Base-by-base conservation (phyloP, 164 flowering plant genomes). In the Vitis rupestris region DNA sequence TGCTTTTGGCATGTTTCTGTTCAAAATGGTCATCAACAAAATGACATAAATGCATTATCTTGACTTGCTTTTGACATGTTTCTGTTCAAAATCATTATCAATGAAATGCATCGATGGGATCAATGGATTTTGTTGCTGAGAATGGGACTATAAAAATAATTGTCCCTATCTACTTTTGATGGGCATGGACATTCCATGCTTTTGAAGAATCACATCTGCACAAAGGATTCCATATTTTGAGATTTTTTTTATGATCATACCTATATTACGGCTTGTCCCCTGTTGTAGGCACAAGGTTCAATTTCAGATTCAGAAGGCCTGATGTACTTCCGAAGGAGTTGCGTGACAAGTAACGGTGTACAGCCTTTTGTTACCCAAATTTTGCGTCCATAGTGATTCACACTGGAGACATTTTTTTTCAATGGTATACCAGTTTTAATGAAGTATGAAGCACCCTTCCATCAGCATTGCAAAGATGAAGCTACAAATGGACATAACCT, bases 271-370 rank as follows among this genome's bases (percentile, higher is more conserved):
- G 0, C 13, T 63, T 27, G 58, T 50, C 7, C 55, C 2, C 75
- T 51, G 17, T 49, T 83, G 72, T 76, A 89, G 98, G 95, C 62
- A 15, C 75, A 13, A 83, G 88, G 78, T 80, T 88, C 78, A 77
- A 70, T 50, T 76, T 86, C 71, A 83, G 93, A 78, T 83, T 82
- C 66, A 73, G 93, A 75, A 85, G 93, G 75, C 58, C 59, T 53
- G 98, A 94, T 76, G 72, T 89, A 67, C 94, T 94, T 29, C 98
- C 98, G 0, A 91, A 75, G 69, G 96, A 91, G 75, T 10, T 78
- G 47, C 97, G 77, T 17, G 97, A 90, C 67, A 88, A 88, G 81
- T 93, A 71, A 81, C 1, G 27, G 16, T 37, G 31, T 16, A 61
- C 27, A 30, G 50, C 66, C 9, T 59, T 59, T 8, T 67, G 12